Evolutionary conservation across 176 grass and related monocot species (phyloP).

Genomic region (Urochloa ruziziensis): DNA sequence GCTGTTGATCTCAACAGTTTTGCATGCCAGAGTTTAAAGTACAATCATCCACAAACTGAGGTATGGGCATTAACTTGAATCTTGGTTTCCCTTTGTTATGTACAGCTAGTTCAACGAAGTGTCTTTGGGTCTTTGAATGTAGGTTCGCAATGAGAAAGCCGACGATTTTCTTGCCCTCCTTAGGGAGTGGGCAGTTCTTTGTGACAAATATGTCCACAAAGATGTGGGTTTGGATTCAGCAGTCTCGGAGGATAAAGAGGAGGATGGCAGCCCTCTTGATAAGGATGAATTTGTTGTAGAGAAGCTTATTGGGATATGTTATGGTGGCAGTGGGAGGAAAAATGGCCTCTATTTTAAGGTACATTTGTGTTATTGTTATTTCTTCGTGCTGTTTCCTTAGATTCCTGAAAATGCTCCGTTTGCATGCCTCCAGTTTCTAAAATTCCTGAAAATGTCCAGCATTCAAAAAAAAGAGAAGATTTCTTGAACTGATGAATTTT

Average conservation of each 20-base stretch:
- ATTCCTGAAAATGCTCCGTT: neutral
- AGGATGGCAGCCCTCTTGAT: conserved; percentile 28
- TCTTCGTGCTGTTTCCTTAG: neutral
- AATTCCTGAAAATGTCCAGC: neutral
- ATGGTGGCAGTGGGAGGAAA: conserved; percentile 47
- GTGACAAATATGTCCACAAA: conserved; percentile 35
- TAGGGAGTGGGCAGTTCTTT: conserved; percentile 58
- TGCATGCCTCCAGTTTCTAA: neutral
- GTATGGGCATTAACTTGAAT: conserved; percentile 19
- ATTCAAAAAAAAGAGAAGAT: neutral
- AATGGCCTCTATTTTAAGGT: conserved; percentile 72
- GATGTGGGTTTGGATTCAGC: neutral
- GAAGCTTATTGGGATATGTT: conserved; percentile 56
- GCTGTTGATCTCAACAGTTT: conserved; percentile 70
- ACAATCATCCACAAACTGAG: conserved; percentile 77
- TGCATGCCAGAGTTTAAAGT: conserved; percentile 75
- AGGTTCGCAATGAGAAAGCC: conserved; percentile 77
- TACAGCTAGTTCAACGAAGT: neutral
- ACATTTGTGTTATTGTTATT: neutral
- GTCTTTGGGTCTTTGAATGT: neutral
- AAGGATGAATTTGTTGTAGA: conserved; percentile 64
- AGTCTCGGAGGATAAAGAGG: conserved; percentile 34
- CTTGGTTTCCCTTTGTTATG: neutral
- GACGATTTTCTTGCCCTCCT: conserved; percentile 70
- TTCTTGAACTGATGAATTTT: neutral